Percentiles rank a stretch among this genome's conserved stretches.
These are phyloP conservation scores for Agaricus subrufescens DNA, from an alignment of 768 basidiomycete genomes.

Conservation along the genomic window DNA sequence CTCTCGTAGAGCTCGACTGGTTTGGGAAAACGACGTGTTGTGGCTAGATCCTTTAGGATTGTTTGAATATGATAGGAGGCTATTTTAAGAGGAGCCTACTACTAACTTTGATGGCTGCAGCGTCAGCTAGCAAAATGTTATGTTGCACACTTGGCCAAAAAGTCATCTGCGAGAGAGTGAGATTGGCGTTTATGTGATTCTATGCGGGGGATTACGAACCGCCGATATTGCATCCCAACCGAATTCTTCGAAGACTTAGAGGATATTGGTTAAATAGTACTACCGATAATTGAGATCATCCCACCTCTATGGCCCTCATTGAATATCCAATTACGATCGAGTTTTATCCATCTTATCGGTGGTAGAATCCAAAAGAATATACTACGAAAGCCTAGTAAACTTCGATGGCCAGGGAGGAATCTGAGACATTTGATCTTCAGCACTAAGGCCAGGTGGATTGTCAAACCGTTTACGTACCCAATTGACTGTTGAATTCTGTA, in stretches of 20 bases:
- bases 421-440: constrained; percentile 12
- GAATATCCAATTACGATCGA: constrained; percentile 26
- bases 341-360: constrained; percentile 22
- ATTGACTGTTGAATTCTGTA: constrained; percentile 16
- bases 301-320: constrained; percentile 24
- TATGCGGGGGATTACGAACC: constrained; percentile 16
- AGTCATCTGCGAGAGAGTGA: constrained; percentile 17
- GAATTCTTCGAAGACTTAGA: constrained; percentile 14
- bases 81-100: not conserved
- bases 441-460: not conserved
- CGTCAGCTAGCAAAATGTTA: constrained; percentile 31
- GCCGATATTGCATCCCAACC: constrained; percentile 33
- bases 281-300: not conserved
- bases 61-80: not conserved
- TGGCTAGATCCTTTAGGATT: constrained; percentile 40
- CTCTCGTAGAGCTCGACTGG: constrained; percentile 40
- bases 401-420: constrained; percentile 28
- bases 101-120: constrained; percentile 34
- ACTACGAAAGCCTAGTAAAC: constrained; percentile 20
- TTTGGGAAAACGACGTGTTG: constrained; percentile 53
- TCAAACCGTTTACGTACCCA: constrained; percentile 16
- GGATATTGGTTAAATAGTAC: not conserved
- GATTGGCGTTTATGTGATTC: not conserved
- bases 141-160: constrained; percentile 19
- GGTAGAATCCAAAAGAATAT: constrained; percentile 23